phyloP scores from a whole-genome alignment of 1,139 yeast species.

The Hansenula lynferdii region DNA sequence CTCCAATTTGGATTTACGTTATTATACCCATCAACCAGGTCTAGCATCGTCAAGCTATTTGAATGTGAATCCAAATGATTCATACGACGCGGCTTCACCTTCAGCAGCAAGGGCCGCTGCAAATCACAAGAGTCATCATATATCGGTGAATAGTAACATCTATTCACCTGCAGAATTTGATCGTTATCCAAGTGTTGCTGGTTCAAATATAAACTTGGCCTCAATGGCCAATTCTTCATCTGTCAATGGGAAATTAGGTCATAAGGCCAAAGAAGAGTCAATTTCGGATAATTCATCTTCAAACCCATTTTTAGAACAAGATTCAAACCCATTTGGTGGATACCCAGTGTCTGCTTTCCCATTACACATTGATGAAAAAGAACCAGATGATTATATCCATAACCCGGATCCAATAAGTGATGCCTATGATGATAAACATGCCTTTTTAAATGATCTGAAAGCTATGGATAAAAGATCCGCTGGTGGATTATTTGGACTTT shows the following conservation, averaged over 20 bases:
- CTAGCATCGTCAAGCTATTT: neutral
- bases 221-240: neutral
- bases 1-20: neutral
- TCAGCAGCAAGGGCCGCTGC: neutral
- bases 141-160: conserved; percentile 1
- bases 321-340: conserved; percentile 87
- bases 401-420: conserved; percentile 91
- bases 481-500: conserved; percentile 55
- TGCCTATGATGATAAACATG: conserved; percentile 66
- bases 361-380: conserved; percentile 79
- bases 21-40: neutral
- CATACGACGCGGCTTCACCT: neutral
- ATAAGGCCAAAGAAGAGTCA: no score
- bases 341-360: conserved; percentile 90
- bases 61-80: neutral
- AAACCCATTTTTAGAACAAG: conserved; percentile 35
- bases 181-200: neutral
- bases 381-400: conserved; percentile 86
- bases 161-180: neutral
- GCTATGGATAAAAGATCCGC: conserved; percentile 54
- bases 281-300: neutral
- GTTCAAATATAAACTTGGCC: neutral
- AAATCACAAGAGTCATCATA: no score
- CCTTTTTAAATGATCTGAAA: conserved; percentile 55
- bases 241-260: no score